Base-by-base conservation (phyloP, 305 asterid species). In the Fraxinus dipetala region DNA sequence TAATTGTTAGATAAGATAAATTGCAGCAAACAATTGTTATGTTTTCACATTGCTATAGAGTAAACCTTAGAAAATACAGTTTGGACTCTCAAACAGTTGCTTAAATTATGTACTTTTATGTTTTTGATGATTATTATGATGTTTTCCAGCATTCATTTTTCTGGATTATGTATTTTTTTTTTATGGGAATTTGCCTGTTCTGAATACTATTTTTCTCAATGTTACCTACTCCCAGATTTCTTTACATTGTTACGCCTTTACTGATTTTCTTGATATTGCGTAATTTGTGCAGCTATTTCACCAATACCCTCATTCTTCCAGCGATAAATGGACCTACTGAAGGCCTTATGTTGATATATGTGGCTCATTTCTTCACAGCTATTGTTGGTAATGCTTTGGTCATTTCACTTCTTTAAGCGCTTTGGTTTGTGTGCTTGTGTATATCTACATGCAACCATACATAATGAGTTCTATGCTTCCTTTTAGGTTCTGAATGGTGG, bases 401-500 rank as follows among this genome's bases (percentile, higher is more conserved):
- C 48, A 32, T 69, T 83, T 89, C 31, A 74, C 80, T 51, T 75
- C 30, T 81, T 78, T 72, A 70, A 14, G 75, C 4, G 48, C 32
- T 40, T 36, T 80, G 38, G 74, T 80, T 77, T 69, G 31, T 16
- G 9, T 81, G 30, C 28, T 7, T 54, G 36, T 26, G 28, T 40
- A 22, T 74, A 45, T 74, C 56, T 34, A 80, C 76, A 45, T 72
- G 73, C 82, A 48, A 13, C 79, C 67, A 35, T 72, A 79, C 70
- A 78, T 63, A 31, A 59, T 18, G 48, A 63, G 59, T 54, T 76
- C 67, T 77, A 38, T 79, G 83, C 76, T 84, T 81, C 72, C 67
- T 88, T 85, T 89, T 89, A 95, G 98, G 98, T 84, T 87, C 98
- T 77, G 93, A 91, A 85, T 95, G 98, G 98, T 95, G 98, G 98